phyloP scores from a whole-genome alignment of 1,139 yeast species.

The Kurtzmaniella natalensis region DNA sequence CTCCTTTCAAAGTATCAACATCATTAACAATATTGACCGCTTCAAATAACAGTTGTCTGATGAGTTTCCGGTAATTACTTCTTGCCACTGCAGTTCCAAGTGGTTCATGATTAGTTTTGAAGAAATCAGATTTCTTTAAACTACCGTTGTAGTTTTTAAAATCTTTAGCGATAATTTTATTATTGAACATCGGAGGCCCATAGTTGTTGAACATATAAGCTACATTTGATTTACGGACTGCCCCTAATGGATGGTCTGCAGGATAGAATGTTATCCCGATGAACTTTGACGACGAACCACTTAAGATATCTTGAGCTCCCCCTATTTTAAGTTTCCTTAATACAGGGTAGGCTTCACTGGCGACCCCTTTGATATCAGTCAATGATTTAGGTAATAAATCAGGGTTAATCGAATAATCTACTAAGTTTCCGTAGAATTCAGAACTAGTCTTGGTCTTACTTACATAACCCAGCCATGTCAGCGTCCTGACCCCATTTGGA shows the following conservation, averaged over 20 bases:
- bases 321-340: constrained; percentile 12
- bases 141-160: constrained; percentile 26
- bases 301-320: constrained; percentile 18
- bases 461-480: too few species aligned
- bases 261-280: constrained; percentile 25
- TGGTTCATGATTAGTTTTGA: constrained; percentile 25
- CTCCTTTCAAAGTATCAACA: constrained; percentile 16
- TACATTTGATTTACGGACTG: constrained; percentile 34
- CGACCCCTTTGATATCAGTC: constrained; percentile 39
- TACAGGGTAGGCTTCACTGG: constrained; percentile 18
- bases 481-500: too few species aligned
- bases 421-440: too few species aligned
- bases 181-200: constrained; percentile 27
- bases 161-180: constrained; percentile 17
- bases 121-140: constrained; percentile 18
- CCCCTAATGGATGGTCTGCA: constrained; percentile 20
- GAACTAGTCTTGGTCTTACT: too few species aligned
- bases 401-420: too few species aligned
- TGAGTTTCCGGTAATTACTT: constrained; percentile 21
- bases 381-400: constrained; percentile 21
- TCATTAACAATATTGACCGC: constrained; percentile 11
- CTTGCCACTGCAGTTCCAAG: constrained; percentile 33
- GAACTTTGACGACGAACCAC: constrained; percentile 18
- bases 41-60: constrained; percentile 21
- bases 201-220: constrained; percentile 32